A percentile compares a stretch with the other conserved stretches of the same genome.
phyloP scores from a whole-genome alignment of 192 early-diverging fungal genomes.

The Entomortierella parvispora region DNA sequence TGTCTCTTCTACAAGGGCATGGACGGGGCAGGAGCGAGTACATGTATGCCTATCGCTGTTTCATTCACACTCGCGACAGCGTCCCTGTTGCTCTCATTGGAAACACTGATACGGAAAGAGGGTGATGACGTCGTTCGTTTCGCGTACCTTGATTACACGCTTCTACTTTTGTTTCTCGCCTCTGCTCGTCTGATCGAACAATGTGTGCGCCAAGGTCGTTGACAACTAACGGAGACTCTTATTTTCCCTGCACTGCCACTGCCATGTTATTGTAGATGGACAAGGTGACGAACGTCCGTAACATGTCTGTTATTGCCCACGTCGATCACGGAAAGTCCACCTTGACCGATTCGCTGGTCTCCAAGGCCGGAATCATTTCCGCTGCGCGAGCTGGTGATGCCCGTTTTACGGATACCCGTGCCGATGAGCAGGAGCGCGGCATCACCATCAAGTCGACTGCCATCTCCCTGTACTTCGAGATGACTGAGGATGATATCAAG shows the following conservation, averaged over 20 bases:
- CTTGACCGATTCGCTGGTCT: conserved; percentile 94
- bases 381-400: conserved; percentile 93
- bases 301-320: conserved; percentile 99
- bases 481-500: conserved; percentile 80
- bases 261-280: conserved; percentile 55
- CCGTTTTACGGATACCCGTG: conserved; percentile 97
- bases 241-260: not conserved
- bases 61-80: too few relatives aligned
- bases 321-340: conserved; percentile 99
- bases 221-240: not conserved
- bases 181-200: not conserved
- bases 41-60: too few relatives aligned
- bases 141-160: too few relatives aligned
- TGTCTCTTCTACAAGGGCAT: too few relatives aligned
- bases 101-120: too few relatives aligned
- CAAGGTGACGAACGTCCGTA: conserved; percentile 93
- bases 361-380: conserved; percentile 99
- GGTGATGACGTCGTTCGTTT: too few relatives aligned
- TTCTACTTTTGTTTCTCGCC: too few relatives aligned
- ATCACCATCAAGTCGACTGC: conserved; percentile 99
- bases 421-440: conserved; percentile 98
- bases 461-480: conserved; percentile 98
- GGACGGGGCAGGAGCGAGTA: too few relatives aligned
- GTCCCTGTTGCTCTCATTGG: too few relatives aligned
- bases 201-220: not conserved